Conservation (phyloP, 768 basidiomycete species). For the Rhizopogon sp. region DNA sequence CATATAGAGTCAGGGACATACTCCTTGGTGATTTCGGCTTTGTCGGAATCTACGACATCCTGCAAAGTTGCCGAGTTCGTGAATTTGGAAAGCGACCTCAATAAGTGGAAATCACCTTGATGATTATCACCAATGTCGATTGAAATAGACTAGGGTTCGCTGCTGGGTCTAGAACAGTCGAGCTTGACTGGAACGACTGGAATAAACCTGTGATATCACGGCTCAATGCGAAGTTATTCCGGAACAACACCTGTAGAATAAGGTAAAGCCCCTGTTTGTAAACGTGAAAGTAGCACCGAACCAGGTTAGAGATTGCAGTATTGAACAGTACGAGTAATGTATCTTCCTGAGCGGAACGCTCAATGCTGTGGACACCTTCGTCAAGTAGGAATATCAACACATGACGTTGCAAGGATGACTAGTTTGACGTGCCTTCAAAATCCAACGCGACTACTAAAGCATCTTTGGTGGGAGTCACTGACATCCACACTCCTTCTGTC, state of each 20-base stretch:
- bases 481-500: constrained; percentile 67
- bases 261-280: neutral
- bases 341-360: constrained; percentile 59
- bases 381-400: neutral
- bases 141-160: constrained; percentile 55
- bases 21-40: constrained; percentile 54
- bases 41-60: constrained; percentile 64
- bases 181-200: constrained; percentile 57
- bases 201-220: constrained; percentile 58
- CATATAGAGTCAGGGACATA: constrained; percentile 20
- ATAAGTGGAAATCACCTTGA: constrained; percentile 37
- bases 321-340: constrained; percentile 61
- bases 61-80: constrained; percentile 14
- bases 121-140: constrained; percentile 56
- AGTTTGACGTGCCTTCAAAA: constrained; percentile 44
- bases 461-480: constrained; percentile 55
- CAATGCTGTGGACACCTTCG: constrained; percentile 55
- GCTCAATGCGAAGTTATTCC: constrained; percentile 61
- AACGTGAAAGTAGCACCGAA: constrained; percentile 15
- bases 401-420: constrained; percentile 1
- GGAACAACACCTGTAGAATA: constrained; percentile 47
- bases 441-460: constrained; percentile 53
- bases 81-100: neutral
- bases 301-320: constrained; percentile 60
- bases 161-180: constrained; percentile 51